phyloP scores from a whole-genome alignment of 257 asterid genomes.

The Anisodus tanguticus region DNA sequence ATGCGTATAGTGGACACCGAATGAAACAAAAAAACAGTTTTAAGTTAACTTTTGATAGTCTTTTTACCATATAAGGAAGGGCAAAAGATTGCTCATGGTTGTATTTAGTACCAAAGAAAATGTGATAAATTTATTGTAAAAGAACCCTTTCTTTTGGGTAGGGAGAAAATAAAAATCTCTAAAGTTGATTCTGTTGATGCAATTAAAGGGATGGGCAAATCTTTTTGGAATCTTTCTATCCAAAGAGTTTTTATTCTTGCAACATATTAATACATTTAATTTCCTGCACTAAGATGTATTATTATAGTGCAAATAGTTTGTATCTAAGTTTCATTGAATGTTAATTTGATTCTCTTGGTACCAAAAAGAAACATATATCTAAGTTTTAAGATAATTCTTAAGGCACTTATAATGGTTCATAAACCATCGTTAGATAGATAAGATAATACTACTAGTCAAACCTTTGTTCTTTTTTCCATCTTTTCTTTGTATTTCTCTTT shows the following conservation, averaged over 20 bases:
- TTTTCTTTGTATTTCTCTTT: background rate
- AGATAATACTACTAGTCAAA: background rate
- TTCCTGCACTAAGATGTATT: conserved; percentile 1
- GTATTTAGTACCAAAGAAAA: conserved; percentile 15
- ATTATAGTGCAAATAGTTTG: conserved; percentile 18
- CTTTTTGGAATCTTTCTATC: conserved; percentile 24
- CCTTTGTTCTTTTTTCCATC: background rate
- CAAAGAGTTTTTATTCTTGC: conserved; percentile 25
- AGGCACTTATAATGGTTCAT: background rate
- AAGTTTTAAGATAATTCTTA: conserved; percentile 14
- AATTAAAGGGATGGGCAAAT: conserved; percentile 23
- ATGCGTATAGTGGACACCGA: too few species aligned
- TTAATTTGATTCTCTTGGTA: background rate
- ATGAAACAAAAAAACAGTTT: too few species aligned
- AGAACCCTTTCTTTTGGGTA: conserved; percentile 13
- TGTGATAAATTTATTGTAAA: background rate
- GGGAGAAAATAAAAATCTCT: background rate
- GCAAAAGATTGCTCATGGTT: background rate
- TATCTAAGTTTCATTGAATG: background rate
- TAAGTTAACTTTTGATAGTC: background rate
- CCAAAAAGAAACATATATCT: background rate
- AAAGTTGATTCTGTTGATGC: conserved; percentile 21
- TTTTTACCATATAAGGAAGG: conserved; percentile 1
- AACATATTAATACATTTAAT: background rate
- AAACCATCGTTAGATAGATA: background rate